Conservation (phyloP, 2,329 filamentous ascomycete genomes). For the Arthrobotrys sinensis region DNA sequence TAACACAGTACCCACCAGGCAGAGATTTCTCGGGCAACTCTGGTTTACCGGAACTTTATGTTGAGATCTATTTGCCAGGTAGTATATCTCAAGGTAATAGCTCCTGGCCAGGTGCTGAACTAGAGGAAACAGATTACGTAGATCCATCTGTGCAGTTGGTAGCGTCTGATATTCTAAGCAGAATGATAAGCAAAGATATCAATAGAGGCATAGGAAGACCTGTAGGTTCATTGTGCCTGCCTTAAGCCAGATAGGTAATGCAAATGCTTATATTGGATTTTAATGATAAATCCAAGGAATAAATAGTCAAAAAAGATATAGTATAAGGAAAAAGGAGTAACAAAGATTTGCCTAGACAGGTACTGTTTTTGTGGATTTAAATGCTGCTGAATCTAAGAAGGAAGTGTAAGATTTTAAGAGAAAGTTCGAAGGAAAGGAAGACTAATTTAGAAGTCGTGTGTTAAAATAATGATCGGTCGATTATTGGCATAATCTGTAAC, state of each 20-base stretch:
- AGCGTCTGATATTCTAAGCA: constrained; percentile 1
- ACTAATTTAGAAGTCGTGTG: neutral
- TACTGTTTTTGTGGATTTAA: constrained; percentile 8
- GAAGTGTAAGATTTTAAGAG: constrained; percentile 2
- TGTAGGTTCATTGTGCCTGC: neutral
- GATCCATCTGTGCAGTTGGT: neutral
- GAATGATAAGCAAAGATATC: constrained; percentile 1
- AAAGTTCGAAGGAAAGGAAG: neutral
- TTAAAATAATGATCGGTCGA: constrained; percentile 9
- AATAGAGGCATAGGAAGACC: constrained; percentile 6
- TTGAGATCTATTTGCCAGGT: too few relatives aligned
- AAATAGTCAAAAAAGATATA: neutral
- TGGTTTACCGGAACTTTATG: too few relatives aligned
- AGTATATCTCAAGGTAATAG: too few relatives aligned
- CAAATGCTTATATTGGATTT: constrained; percentile 10
- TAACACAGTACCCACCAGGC: constrained; percentile 2
- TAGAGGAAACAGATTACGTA: too few relatives aligned
- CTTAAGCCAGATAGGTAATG: constrained; percentile 1
- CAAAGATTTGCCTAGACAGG: neutral
- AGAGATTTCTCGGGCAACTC: too few relatives aligned
- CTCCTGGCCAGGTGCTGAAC: too few relatives aligned
- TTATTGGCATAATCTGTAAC: constrained; percentile 6
- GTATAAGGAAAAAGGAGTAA: constrained; percentile 1
- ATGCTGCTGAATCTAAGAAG: constrained; percentile 5
- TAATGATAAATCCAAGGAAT: constrained; percentile 11